Conservation (phyloP, 805 yeast species). For the Hanseniaspora occidentalis region DNA sequence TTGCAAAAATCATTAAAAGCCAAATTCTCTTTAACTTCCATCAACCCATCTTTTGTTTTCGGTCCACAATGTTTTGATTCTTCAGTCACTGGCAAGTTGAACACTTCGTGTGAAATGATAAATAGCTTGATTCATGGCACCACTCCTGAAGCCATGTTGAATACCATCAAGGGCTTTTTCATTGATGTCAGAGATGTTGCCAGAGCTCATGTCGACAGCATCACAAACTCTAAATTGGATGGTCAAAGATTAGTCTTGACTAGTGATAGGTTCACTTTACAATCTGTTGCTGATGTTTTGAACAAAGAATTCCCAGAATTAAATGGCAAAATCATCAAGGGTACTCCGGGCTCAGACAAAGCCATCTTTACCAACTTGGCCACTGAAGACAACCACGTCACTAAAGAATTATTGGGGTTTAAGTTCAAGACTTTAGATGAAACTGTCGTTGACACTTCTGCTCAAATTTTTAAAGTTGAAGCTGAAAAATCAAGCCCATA, state of each 20-base stretch:
- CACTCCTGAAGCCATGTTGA: slow-evolving; percentile 18
- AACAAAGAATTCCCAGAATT: slow-evolving; percentile 31
- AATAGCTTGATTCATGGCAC: slow-evolving; percentile 23
- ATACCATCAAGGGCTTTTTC: slow-evolving; percentile 19
- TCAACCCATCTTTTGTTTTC: slow-evolving; percentile 33
- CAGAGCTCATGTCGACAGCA: slow-evolving; percentile 39
- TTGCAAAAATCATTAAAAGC: slow-evolving; percentile 30
- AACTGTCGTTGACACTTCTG: slow-evolving; percentile 5
- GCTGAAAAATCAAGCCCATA: no score
- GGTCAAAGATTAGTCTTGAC: slow-evolving; percentile 23
- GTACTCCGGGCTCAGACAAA: slow-evolving; percentile 4
- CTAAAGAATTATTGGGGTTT: slow-evolving; percentile 6
- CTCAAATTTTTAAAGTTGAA: slow-evolving; percentile 2
- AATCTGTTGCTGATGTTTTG: slow-evolving; percentile 20
- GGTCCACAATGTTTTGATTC: slow-evolving; percentile 40
- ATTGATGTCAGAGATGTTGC: slow-evolving; percentile 58
- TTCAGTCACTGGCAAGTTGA: slow-evolving; percentile 22
- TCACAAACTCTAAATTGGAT: slow-evolving; percentile 24
- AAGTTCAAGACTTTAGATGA: slow-evolving; percentile 1
- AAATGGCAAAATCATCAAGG: slow-evolving; percentile 29
- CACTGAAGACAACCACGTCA: slow-evolving; percentile 1
- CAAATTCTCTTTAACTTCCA: slow-evolving; percentile 28
- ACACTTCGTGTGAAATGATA: slow-evolving; percentile 26
- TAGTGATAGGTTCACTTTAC: slow-evolving; percentile 17
- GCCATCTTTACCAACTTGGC: not conserved